Base-by-base conservation (phyloP, 2,329 filamentous ascomycete species). In the Penicillium nordicum region DNA sequence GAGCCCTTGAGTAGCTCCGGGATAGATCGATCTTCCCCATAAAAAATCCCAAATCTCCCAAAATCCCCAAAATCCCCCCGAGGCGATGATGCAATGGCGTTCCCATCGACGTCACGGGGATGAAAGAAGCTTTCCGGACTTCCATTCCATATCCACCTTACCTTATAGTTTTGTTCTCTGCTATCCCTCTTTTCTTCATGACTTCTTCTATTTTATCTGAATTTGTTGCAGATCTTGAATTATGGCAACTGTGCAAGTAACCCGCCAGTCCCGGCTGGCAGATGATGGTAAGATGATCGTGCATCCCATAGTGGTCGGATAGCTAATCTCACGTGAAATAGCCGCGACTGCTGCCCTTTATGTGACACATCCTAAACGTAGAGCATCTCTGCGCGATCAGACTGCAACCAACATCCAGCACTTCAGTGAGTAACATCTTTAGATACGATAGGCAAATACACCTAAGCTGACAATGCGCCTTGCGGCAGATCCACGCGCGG, bases 321-420 rank as follows among this genome's bases (percentile, higher is more conserved):
- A 46, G 40, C 51, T 59, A 47, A 59, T 41, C 43, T 52, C 49
- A 52, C 32, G 60, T 50, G 42, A 44, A 53, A 57, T 57, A 79
- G 85, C 85, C 62, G 84, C 84, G n/a, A 81, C 79, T 11, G 83
- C 85, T 57, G 85, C 85, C 6, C 72, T 87, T 14, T 83, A 83
- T 68, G 81, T 77, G 47, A 82, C 79, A 14, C 76, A 79, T 66
- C 71, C 69, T 38, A 70, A 69, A 65, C 70, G 69, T 36, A 73
- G 65, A 57, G 47, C 67, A 21, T 66, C 68, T n/a, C 52, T 67
- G 40, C 65, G 63, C 18, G 64, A 69, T 44, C 57, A 64, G 7
- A 53, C 58, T 9, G 55, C 58, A 10, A 34, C 51, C 1, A 63
- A 69, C 18, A 50, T 59, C 10, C 49, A 51, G 11, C 32, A 60